These are phyloP conservation scores for Blastomyces silverae DNA, from an alignment of 2,329 filamentous ascomycete species.

Conservation along the genomic window DNA sequence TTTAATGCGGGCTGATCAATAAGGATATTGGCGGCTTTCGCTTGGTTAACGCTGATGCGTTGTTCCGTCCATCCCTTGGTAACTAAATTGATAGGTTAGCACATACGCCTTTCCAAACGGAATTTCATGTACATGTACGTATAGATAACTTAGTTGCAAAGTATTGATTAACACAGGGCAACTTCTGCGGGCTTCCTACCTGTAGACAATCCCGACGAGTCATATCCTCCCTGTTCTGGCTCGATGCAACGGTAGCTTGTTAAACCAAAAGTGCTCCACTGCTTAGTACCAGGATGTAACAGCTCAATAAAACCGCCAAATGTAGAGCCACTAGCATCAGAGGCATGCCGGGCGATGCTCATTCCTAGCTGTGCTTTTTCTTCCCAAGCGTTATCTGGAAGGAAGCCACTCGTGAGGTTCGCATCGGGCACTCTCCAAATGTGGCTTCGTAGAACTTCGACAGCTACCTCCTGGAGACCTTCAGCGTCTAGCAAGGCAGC, in stretches of 20 bases:
- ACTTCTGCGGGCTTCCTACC: not conserved
- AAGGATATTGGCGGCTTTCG: not conserved
- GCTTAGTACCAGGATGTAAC: not conserved
- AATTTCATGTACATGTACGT: no score
- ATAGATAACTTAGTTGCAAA: not conserved
- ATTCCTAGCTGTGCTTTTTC: constrained; percentile 3
- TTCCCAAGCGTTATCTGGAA: constrained; percentile 4
- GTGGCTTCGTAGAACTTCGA: no score
- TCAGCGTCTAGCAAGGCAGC: no score
- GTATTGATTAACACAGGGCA: no score
- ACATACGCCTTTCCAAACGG: not conserved
- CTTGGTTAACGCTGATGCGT: not conserved
- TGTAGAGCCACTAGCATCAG: not conserved
- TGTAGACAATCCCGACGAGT: not conserved
- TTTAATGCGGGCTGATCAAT: not conserved
- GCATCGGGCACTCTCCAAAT: no score
- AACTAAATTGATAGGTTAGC: not conserved
- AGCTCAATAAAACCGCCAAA: not conserved
- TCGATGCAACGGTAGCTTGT: not conserved
- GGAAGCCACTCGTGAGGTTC: no score
- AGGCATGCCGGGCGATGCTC: not conserved
- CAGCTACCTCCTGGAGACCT: no score
- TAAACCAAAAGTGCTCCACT: not conserved
- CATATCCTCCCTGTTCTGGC: not conserved
- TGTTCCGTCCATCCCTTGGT: not conserved